Conservation (phyloP, 495 filamentous ascomycete genomes). For the Penicillium dipodomyicola region DNA sequence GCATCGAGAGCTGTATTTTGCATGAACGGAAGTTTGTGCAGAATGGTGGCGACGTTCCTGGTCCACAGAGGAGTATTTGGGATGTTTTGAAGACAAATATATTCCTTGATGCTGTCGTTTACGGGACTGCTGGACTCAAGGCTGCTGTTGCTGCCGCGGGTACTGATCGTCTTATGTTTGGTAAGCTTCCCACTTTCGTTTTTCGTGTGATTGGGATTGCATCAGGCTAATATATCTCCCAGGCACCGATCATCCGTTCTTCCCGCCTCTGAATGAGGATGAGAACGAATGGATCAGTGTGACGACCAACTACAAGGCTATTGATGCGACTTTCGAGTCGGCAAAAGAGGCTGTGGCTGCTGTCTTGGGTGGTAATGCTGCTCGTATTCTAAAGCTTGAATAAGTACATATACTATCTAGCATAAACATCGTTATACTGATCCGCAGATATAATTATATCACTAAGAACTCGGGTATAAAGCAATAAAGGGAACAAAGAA, state of each 20-base stretch:
- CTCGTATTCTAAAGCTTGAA: constrained; percentile 57
- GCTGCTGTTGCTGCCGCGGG: constrained; percentile 57
- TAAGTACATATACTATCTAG: constrained; percentile 19
- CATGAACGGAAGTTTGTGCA: constrained; percentile 74
- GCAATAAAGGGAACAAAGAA: background rate
- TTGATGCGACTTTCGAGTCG: constrained; percentile 56
- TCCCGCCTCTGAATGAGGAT: constrained; percentile 68
- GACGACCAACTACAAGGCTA: constrained; percentile 69
- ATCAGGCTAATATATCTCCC: constrained; percentile 15
- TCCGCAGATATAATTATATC: background rate
- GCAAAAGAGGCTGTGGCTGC: constrained; percentile 47
- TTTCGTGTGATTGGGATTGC: background rate
- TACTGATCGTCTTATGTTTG: constrained; percentile 72
- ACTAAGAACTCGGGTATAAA: background rate
- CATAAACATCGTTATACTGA: background rate
- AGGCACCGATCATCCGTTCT: constrained; percentile 93
- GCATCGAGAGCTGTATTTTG: constrained; percentile 81
- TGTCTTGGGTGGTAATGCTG: constrained; percentile 70
- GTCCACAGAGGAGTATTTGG: constrained; percentile 60
- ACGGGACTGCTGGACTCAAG: constrained; percentile 69
- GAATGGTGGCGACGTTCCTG: constrained; percentile 48
- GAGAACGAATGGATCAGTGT: constrained; percentile 81
- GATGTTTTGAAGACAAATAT: constrained; percentile 83
- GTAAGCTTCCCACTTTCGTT: constrained; percentile 33
- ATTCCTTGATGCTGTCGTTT: constrained; percentile 86